Conservation (phyloP, 2,329 filamentous ascomycete genomes). For the Colletotrichum lupini region DNA sequence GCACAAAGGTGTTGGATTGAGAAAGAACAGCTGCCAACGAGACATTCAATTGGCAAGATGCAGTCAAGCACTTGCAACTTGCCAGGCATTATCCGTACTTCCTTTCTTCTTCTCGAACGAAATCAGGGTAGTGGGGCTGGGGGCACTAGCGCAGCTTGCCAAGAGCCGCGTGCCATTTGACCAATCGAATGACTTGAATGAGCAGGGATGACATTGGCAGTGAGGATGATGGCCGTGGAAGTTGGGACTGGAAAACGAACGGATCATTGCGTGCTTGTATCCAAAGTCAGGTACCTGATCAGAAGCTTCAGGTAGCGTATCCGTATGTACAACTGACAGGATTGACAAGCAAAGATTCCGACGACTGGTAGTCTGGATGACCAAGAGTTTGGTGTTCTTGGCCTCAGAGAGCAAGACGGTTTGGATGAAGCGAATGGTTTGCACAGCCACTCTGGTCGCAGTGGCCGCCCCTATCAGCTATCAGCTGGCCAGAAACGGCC, state of each 20-base stretch:
- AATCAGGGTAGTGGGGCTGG: not conserved
- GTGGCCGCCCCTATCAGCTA: constrained; percentile 6
- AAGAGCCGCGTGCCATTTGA: constrained; percentile 20
- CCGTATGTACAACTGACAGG: not conserved
- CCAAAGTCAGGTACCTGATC: not conserved
- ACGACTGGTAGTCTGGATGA: not conserved
- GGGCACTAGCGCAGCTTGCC: constrained; percentile 16
- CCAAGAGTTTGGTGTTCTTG: not conserved
- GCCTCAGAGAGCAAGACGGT: not conserved
- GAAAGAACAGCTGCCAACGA: not conserved
- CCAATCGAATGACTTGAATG: constrained; percentile 6
- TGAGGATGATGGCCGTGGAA: not conserved
- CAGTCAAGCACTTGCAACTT: not conserved
- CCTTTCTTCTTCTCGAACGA: constrained; percentile 32
- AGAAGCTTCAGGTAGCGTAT: not conserved
- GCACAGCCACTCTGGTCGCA: constrained; percentile 18
- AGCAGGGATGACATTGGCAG: not conserved
- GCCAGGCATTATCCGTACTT: constrained; percentile 10
- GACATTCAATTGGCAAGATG: not conserved
- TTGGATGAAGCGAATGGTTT: constrained; percentile 14
- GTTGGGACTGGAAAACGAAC: not conserved
- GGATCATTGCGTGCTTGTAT: not conserved
- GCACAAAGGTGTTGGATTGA: not conserved
- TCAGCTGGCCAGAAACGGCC: constrained; percentile 15
- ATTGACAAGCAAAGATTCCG: not conserved